These are phyloP conservation scores for Oryza officinalis DNA, from an alignment of 176 grass and related monocot species.

Conservation along the genomic window DNA sequence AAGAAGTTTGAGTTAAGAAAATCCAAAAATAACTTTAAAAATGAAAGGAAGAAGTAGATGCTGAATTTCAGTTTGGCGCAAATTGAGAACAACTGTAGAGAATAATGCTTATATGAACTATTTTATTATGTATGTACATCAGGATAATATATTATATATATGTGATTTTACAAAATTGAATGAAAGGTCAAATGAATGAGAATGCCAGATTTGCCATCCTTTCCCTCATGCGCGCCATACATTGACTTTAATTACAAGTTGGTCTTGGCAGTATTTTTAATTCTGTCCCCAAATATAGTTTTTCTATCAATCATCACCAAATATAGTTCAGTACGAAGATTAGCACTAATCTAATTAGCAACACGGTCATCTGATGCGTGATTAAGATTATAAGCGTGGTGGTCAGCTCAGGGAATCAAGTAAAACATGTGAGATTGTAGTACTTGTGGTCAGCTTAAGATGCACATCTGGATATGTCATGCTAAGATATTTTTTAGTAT, in stretches of 20 bases:
- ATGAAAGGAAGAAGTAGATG: neutral
- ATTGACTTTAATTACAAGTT: neutral
- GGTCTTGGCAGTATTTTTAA: neutral
- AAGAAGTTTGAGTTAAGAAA: too few relatives aligned
- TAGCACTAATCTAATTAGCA: conserved; percentile 5
- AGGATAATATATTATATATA: neutral
- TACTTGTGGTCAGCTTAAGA: neutral
- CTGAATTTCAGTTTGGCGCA: neutral
- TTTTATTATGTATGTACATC: neutral
- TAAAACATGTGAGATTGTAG: neutral
- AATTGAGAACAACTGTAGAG: neutral
- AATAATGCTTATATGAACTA: neutral
- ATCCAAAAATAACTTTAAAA: too few relatives aligned
- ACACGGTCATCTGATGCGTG: neutral
- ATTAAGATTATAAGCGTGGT: neutral
- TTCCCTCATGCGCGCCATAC: neutral
- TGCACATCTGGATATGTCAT: neutral
- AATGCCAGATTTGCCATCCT: neutral
- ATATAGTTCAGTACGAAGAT: conserved; percentile 14
- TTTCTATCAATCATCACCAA: neutral
- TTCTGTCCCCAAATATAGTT: neutral
- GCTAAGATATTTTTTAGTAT: neutral
- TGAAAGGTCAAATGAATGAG: neutral
- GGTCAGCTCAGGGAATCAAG: neutral
- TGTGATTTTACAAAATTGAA: neutral